These are phyloP conservation scores for Colletotrichum musicola DNA, from an alignment of 2,329 filamentous ascomycete genomes.

Conservation along the genomic window DNA sequence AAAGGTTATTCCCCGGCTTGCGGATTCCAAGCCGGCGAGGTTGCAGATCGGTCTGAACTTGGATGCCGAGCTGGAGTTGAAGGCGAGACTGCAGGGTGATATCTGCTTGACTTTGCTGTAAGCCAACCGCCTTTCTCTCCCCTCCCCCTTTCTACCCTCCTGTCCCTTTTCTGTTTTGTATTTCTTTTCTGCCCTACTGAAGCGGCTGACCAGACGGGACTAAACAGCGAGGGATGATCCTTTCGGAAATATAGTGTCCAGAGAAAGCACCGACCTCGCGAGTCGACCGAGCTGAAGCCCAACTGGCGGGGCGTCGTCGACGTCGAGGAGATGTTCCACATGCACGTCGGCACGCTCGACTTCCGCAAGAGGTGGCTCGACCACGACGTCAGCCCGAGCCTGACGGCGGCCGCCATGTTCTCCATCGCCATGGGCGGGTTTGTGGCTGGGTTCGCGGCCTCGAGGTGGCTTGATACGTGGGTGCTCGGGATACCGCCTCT, in stretches of 20 bases:
- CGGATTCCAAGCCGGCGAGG: conserved; percentile 72
- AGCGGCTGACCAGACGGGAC: conserved; percentile 24
- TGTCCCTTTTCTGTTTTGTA: neutral
- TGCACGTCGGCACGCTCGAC: conserved; percentile 48
- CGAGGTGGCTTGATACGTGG: conserved; percentile 22
- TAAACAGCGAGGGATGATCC: conserved; percentile 17
- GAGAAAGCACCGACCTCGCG: conserved; percentile 25
- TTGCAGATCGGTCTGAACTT: conserved; percentile 80
- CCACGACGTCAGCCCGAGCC: conserved; percentile 43
- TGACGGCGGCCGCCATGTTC: conserved; percentile 42
- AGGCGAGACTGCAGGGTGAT: conserved; percentile 82
- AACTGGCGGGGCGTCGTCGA: conserved; percentile 28
- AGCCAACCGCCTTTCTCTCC: conserved; percentile 37
- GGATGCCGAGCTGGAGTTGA: conserved; percentile 82
- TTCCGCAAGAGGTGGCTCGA: conserved; percentile 49
- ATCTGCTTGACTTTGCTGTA: conserved; percentile 79
- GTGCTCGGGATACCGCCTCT: conserved; percentile 4
- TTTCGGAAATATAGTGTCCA: conserved; percentile 29
- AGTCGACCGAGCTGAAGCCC: conserved; percentile 28
- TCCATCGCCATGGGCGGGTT: conserved; percentile 43
- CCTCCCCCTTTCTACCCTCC: neutral
- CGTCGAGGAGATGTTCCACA: conserved; percentile 48
- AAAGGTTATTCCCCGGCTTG: conserved; percentile 42
- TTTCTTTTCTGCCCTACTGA: neutral
- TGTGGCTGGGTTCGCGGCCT: conserved; percentile 33